A percentile compares a stretch with the other conserved stretches of the same genome.
These are phyloP conservation scores for Trifolium subterraneum DNA, from an alignment of 306 rosid genomes.

Conservation along the genomic window DNA sequence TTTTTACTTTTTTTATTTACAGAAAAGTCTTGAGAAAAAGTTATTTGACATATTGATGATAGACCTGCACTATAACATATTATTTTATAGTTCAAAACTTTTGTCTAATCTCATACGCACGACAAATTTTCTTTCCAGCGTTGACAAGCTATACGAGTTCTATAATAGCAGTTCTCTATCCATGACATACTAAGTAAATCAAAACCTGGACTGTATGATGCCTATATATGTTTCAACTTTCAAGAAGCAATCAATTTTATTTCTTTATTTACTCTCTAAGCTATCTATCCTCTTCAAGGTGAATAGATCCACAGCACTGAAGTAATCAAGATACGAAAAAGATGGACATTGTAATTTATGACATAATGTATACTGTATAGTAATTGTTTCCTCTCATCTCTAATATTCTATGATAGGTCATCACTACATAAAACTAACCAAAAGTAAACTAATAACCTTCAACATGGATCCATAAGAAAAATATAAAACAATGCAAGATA, in stretches of 20 bases:
- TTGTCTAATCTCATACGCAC: neutral
- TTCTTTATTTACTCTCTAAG: constrained; percentile 20
- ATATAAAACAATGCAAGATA: constrained; percentile 30
- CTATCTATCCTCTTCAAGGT: constrained; percentile 2
- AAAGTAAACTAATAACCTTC: constrained; percentile 19
- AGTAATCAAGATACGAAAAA: constrained; percentile 8
- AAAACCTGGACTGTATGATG: constrained; percentile 9
- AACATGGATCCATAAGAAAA: constrained; percentile 13
- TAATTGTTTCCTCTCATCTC: constrained; percentile 23
- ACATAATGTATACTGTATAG: constrained; percentile 22
- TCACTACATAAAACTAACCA: constrained; percentile 30
- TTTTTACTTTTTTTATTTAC: constrained; percentile 13
- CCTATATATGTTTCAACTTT: constrained; percentile 20
- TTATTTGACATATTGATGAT: constrained; percentile 5
- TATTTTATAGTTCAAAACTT: constrained; percentile 4
- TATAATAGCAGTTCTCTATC: constrained; percentile 24
- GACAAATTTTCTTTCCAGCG: neutral
- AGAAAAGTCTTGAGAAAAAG: constrained; percentile 2
- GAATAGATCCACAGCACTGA: constrained; percentile 22
- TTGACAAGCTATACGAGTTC: constrained; percentile 18
- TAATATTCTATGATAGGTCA: constrained; percentile 24
- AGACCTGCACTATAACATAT: neutral
- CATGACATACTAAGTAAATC: constrained; percentile 24
- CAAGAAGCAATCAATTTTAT: constrained; percentile 14
- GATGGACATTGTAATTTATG: constrained; percentile 3